Conservation (phyloP, 2,329 filamentous ascomycete genomes). For the Sphaerulina musiva region DNA sequence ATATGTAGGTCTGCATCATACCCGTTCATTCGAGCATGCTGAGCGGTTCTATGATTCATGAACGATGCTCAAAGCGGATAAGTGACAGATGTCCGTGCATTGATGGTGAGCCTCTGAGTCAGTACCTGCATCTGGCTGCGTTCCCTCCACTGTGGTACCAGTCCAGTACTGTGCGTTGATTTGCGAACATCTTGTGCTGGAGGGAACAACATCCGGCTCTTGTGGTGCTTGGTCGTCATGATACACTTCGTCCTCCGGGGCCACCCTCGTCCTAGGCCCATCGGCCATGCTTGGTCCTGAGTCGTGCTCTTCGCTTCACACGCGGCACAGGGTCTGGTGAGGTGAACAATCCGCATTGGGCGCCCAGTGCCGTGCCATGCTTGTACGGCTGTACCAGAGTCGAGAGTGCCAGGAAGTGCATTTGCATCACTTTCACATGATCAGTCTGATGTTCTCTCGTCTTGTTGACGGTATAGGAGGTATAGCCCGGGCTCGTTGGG, state of each 20-base stretch:
- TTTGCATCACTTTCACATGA: no score
- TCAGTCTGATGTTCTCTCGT: no score
- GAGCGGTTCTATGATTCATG: constrained; percentile 10
- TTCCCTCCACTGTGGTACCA: background rate
- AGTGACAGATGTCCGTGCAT: background rate
- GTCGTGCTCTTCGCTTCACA: constrained; percentile 1
- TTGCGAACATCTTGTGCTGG: constrained; percentile 2
- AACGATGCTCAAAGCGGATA: constrained; percentile 5
- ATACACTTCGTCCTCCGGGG: constrained; percentile 7
- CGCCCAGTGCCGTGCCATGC: background rate
- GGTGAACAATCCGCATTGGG: background rate
- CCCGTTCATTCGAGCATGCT: constrained; percentile 1
- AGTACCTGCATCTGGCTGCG: constrained; percentile 14
- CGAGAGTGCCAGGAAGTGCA: background rate
- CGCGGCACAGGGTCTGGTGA: background rate
- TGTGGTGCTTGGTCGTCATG: constrained; percentile 1
- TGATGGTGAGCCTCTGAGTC: constrained; percentile 4
- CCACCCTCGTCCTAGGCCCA: constrained; percentile 4
- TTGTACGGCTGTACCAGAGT: background rate
- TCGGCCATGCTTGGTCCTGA: constrained; percentile 13
- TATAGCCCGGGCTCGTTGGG: no score
- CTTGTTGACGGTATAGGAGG: no score
- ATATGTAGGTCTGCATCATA: constrained; percentile 13
- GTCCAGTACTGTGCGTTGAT: background rate
- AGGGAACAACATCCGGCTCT: background rate